Evolutionary conservation across 345 rosid species (phyloP).

Genomic region (Hibiscus syriacus): DNA sequence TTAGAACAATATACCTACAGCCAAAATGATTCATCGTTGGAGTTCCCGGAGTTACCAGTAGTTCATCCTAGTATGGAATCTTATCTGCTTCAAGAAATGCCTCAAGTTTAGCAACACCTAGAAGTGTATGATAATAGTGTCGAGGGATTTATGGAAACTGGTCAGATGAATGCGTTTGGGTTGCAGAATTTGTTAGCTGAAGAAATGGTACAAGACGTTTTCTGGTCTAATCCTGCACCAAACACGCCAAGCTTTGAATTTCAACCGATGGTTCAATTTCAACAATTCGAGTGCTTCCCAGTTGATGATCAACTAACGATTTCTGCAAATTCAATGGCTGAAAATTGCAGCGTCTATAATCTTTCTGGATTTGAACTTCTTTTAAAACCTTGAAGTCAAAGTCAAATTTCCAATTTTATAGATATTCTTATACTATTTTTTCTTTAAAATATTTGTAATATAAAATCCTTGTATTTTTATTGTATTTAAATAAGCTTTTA

Average conservation of each 20-base stretch:
- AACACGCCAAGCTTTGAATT: slow-evolving; percentile 13
- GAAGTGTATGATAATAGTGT: too few species aligned
- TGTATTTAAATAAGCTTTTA: too few species aligned
- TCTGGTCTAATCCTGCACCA: slow-evolving; percentile 24
- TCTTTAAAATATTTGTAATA: too few species aligned
- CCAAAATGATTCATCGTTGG: slow-evolving; percentile 10
- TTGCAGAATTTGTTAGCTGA: slow-evolving; percentile 28
- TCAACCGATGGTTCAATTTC: slow-evolving; percentile 20
- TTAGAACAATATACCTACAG: slow-evolving; percentile 5
- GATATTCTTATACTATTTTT: not conserved
- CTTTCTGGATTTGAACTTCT: slow-evolving; percentile 40
- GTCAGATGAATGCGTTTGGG: slow-evolving; percentile 18
- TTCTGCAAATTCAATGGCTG: slow-evolving; percentile 31
- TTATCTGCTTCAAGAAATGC: slow-evolving; percentile 5
- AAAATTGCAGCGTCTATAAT: slow-evolving; percentile 55
- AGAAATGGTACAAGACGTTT: too few species aligned
- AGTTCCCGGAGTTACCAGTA: not conserved
- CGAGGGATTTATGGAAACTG: too few species aligned
- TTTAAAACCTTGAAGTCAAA: slow-evolving; percentile 23
- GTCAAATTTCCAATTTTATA: not conserved
- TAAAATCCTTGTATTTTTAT: too few species aligned
- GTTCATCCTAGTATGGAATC: not conserved
- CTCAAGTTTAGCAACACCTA: too few species aligned
- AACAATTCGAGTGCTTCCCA: slow-evolving; percentile 23
- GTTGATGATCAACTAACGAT: slow-evolving; percentile 28